phyloP scores from a whole-genome alignment of 192 early-diverging fungal species.

The Entophlyctis helioformis region DNA sequence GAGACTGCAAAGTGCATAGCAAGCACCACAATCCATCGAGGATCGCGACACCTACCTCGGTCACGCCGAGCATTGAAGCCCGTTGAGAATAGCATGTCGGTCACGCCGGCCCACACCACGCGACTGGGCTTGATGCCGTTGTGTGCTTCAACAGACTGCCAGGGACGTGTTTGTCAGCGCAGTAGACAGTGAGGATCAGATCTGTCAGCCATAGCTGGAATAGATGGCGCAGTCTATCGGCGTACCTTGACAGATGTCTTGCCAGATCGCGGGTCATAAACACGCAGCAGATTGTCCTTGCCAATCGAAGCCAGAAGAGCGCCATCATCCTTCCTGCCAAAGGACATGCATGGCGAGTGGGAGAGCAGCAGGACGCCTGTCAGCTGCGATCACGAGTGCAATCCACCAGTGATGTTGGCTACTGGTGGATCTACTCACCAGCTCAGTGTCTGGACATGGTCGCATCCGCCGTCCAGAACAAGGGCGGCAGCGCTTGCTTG shows the following conservation, averaged over 20 bases:
- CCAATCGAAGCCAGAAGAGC: constrained; percentile 29
- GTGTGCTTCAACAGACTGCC: constrained; percentile 34
- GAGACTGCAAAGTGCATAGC: not conserved
- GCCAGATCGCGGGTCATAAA: constrained; percentile 48
- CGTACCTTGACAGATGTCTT: constrained; percentile 9
- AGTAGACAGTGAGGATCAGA: not conserved
- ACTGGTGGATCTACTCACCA: constrained; percentile 32
- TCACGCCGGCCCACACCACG: constrained; percentile 59
- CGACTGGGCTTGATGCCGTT: constrained; percentile 51
- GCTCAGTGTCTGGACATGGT: not conserved
- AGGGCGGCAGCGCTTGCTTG: too few relatives aligned
- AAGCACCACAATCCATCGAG: not conserved
- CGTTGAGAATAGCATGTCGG: constrained; percentile 49
- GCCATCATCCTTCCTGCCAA: constrained; percentile 55
- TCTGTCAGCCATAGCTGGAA: too few relatives aligned
- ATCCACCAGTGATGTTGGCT: too few relatives aligned
- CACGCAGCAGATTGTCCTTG: constrained; percentile 41
- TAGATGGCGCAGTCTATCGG: too few relatives aligned
- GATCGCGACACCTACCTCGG: constrained; percentile 3
- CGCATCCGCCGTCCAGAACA: not conserved
- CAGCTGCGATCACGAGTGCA: too few relatives aligned
- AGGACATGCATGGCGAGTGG: too few relatives aligned
- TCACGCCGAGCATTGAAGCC: constrained; percentile 43
- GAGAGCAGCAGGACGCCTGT: too few relatives aligned
- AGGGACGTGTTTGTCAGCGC: not conserved